phyloP scores from a whole-genome alignment of 768 basidiomycete genomes.

The Saitozyma podzolica region DNA sequence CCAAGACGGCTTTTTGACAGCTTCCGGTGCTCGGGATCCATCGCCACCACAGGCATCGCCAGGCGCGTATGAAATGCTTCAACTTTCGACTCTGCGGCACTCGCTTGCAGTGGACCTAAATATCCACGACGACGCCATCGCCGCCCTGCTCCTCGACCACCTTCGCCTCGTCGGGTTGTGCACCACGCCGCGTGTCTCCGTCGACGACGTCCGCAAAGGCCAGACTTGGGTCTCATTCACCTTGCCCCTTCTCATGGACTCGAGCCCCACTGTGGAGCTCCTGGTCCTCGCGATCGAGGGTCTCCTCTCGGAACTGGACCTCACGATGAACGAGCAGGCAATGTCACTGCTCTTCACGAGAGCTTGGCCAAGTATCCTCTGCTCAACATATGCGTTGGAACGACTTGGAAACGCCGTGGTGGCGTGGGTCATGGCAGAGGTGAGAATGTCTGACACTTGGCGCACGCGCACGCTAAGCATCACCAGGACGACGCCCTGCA shows the following conservation, averaged over 20 bases:
- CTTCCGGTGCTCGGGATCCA: neutral
- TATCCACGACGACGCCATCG: conserved; percentile 60
- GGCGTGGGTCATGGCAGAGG: conserved; percentile 74
- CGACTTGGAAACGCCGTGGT: conserved; percentile 64
- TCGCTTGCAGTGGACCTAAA: conserved; percentile 64
- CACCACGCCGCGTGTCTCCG: conserved; percentile 35
- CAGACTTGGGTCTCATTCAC: conserved; percentile 62
- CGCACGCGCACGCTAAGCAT: neutral
- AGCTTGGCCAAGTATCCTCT: conserved; percentile 73
- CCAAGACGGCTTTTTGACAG: conserved; percentile 19
- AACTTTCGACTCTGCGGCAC: conserved; percentile 64
- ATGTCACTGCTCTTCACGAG: conserved; percentile 67
- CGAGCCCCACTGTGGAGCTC: conserved; percentile 70
- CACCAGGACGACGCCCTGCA: conserved; percentile 64
- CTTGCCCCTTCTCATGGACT: conserved; percentile 69
- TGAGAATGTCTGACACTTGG: conserved; percentile 43
- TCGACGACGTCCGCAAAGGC: conserved; percentile 16
- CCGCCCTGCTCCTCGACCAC: conserved; percentile 62
- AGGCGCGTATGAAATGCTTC: conserved; percentile 59
- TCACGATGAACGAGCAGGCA: conserved; percentile 72
- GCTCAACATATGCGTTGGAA: conserved; percentile 69
- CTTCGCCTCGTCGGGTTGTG: conserved; percentile 38
- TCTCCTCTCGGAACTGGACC: conserved; percentile 68
- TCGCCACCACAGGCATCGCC: neutral
- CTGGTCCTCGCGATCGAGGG: conserved; percentile 71